A percentile compares a stretch with the other conserved stretches of the same genome.
Evolutionary conservation across 352 stramenopile genomes (phyloP).

Genomic region (Globisporangium canariense): DNA sequence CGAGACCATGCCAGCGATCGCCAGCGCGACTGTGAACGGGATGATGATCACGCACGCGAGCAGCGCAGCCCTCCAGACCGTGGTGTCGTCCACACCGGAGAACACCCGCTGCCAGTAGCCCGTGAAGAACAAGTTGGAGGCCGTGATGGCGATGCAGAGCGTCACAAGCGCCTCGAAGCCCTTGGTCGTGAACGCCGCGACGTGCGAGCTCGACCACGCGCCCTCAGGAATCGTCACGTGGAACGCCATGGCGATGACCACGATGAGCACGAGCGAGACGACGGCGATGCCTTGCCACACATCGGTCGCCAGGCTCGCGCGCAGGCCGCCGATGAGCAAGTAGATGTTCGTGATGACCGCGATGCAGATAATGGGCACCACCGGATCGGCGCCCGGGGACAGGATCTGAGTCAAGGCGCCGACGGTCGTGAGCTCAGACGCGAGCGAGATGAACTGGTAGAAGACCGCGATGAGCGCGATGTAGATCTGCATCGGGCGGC

Average conservation of each 20-base stretch:
- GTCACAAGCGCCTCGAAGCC: conserved; percentile 77
- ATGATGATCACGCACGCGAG: conserved; percentile 51
- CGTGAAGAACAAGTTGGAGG: conserved; percentile 76
- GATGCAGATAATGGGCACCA: conserved; percentile 59
- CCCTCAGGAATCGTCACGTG: conserved; percentile 43
- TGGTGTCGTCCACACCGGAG: conserved; percentile 49
- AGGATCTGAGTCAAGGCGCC: conserved; percentile 50
- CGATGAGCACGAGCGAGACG: conserved; percentile 46
- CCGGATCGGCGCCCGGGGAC: conserved; percentile 39
- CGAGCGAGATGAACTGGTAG: conserved; percentile 81
- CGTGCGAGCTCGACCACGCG: conserved; percentile 48
- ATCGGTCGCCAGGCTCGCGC: conserved; percentile 69
- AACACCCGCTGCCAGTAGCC: conserved; percentile 81
- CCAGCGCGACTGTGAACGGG: conserved; percentile 67
- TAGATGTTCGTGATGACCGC: conserved; percentile 72
- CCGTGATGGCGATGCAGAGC: conserved; percentile 57
- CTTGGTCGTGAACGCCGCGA: conserved; percentile 54
- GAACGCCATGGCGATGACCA: conserved; percentile 63
- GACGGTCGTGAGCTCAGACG: conserved; percentile 65
- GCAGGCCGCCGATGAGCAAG: conserved; percentile 65
- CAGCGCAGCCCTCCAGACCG: conserved; percentile 40
- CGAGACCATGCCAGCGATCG: conserved; percentile 68
- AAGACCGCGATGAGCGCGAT: conserved; percentile 65
- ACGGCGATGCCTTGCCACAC: conserved; percentile 72
- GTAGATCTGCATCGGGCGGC: conserved; percentile 65